phyloP scores from a whole-genome alignment of 192 early-diverging fungal species.

The Linnemannia zychae region DNA sequence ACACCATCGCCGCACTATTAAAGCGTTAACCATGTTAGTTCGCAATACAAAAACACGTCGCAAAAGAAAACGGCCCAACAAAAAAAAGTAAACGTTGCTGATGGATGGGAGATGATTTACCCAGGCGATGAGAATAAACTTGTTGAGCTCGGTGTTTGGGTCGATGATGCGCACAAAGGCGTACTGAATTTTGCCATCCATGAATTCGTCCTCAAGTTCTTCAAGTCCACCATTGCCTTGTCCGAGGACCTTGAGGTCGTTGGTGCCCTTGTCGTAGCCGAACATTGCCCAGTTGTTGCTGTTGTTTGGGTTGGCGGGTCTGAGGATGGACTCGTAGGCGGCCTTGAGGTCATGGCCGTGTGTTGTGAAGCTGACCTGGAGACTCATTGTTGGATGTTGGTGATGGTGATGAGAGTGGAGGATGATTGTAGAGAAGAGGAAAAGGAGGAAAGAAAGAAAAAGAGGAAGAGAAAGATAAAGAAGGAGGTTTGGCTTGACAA shows the following conservation, averaged over 20 bases:
- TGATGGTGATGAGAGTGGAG: neutral
- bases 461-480: neutral
- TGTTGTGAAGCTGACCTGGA: constrained; percentile 72
- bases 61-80: neutral
- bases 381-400: constrained; percentile 59
- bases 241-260: constrained; percentile 69
- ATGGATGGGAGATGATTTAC: constrained; percentile 60
- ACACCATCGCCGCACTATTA: constrained; percentile 91
- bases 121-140: constrained; percentile 93
- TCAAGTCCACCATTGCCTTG: constrained; percentile 81
- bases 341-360: constrained; percentile 71
- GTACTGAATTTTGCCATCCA: constrained; percentile 89
- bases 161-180: constrained; percentile 86
- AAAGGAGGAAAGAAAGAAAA: neutral
- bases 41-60: neutral
- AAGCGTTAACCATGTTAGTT: neutral
- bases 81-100: constrained; percentile 19
- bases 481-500: no score
- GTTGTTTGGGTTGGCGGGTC: constrained; percentile 49
- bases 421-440: neutral
- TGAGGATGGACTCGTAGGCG: constrained; percentile 73
- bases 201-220: constrained; percentile 89
- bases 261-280: constrained; percentile 78
- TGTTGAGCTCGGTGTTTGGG: constrained; percentile 87
- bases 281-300: constrained; percentile 77